Evolutionary conservation across 2,329 filamentous ascomycete genomes (phyloP), one percentile per base, ranked within the genome.

Genomic region (Chaetomiaceae sp.): DNA sequence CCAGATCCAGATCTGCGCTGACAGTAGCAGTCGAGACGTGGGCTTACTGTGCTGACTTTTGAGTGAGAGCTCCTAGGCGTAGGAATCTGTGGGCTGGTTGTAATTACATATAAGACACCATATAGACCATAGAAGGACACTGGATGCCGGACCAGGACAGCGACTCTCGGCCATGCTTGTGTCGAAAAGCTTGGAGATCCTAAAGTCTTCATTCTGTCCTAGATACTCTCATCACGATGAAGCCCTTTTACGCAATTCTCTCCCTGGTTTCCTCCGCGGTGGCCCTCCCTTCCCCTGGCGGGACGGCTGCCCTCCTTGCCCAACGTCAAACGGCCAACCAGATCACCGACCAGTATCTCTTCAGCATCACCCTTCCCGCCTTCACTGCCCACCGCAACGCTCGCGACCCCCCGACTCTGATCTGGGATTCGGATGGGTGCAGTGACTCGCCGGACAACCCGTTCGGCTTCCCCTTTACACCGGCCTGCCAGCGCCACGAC

Each of bases 401-500:
- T 0, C 59, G 62, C 1, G 59, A 70, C 39, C 76, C 76, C 1
- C 23, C 69, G 0, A 63, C 44, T 1, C 60, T 74, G 0, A 61
- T 69, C 62, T 75, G 71, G 72, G 53, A 56, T 4, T 71, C 71
- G 1, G 70, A 75, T 45, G 69, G 67, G 39, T 75, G 72, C 66
- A 69, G 68, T 4, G 59, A 55, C 0, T 69, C 71, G 2, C 71
- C 71, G 0, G 68, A 74, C 44, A 73, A 73, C 55, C 72, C 72
- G 0, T 66, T 70, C 25, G 67, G 68, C 2, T 76, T 72, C 58
- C 64, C 70, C 10, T 76, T 74, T 34, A 20, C 63, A 3, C 69
- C 67, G 0, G 71, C 68, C 12, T 79, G 76, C 66, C 63, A 75
- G 52, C 74, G 78, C 6, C 78, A 82, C 53, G 78, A 81, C 58